A percentile compares a stretch with the other conserved stretches of the same genome.
These are phyloP conservation scores for Wickerhamiella sergipiensis DNA, from an alignment of 805 yeast genomes.

Conservation along the genomic window DNA sequence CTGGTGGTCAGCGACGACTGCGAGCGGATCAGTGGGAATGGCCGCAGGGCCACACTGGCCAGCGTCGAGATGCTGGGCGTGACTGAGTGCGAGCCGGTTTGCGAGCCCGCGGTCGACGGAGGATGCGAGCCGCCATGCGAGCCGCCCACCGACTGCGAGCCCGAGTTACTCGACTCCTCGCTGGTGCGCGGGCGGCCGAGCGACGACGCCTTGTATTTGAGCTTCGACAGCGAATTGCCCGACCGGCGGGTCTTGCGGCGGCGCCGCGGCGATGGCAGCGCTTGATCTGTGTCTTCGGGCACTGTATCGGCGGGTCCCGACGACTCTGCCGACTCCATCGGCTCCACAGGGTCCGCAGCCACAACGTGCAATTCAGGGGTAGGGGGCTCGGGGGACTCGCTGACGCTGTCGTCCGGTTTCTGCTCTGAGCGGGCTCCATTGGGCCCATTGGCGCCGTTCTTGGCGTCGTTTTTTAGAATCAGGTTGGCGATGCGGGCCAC, in stretches of 20 bases:
- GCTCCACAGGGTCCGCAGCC: no score
- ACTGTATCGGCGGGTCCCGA: background rate
- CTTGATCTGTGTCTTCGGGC: background rate
- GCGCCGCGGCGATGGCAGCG: background rate
- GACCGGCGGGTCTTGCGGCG: background rate
- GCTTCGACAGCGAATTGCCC: background rate
- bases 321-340: no score
- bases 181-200: background rate
- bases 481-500: background rate
- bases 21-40: slow-evolving; percentile 1
- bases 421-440: background rate
- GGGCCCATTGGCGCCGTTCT: background rate
- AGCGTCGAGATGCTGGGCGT: background rate
- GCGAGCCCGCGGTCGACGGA: no score
- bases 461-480: background rate
- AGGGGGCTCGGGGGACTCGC: background rate
- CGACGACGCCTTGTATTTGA: background rate
- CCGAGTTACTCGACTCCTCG: background rate
- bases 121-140: no score
- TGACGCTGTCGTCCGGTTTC: background rate
- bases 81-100: background rate
- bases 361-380: background rate
- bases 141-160: background rate
- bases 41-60: slow-evolving; percentile 1
- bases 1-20: background rate